These are phyloP conservation scores for Fusarium mundagurra DNA, from an alignment of 2,329 filamentous ascomycete genomes.

Conservation along the genomic window DNA sequence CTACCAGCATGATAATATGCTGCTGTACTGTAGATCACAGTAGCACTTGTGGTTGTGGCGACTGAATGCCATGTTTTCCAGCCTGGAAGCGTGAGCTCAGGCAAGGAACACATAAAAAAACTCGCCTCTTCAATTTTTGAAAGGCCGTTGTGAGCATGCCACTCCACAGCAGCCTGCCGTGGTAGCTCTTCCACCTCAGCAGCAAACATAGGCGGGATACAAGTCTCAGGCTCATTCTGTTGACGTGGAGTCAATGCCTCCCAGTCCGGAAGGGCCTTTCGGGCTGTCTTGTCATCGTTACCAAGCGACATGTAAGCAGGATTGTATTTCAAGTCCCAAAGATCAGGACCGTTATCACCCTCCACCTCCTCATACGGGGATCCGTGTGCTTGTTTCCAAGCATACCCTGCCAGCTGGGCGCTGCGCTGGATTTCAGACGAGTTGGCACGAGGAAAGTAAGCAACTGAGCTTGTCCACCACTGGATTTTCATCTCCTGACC, in stretches of 20 bases:
- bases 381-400: conserved; percentile 60
- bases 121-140: conserved; percentile 44
- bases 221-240: conserved; percentile 47
- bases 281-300: conserved; percentile 37
- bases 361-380: conserved; percentile 59
- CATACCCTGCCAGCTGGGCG: conserved; percentile 55
- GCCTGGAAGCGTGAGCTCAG: conserved; percentile 21
- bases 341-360: conserved; percentile 64
- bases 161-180: conserved; percentile 79
- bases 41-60: conserved; percentile 31
- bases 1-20: conserved; percentile 22
- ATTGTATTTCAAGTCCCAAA: conserved; percentile 75
- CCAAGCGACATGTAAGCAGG: conserved; percentile 57
- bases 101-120: conserved; percentile 38
- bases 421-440: conserved; percentile 46
- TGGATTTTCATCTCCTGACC: conserved; percentile 75
- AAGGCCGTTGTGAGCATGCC: conserved; percentile 77
- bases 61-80: conserved; percentile 47
- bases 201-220: conserved; percentile 74
- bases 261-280: conserved; percentile 60
- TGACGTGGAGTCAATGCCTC: conserved; percentile 52
- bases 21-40: conserved; percentile 46
- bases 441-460: conserved; percentile 68
- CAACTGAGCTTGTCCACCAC: conserved; percentile 80
- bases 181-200: conserved; percentile 83